Evolutionary conservation across 768 basidiomycete species (phyloP).

Genomic region (Pulveroboletus frians): DNA sequence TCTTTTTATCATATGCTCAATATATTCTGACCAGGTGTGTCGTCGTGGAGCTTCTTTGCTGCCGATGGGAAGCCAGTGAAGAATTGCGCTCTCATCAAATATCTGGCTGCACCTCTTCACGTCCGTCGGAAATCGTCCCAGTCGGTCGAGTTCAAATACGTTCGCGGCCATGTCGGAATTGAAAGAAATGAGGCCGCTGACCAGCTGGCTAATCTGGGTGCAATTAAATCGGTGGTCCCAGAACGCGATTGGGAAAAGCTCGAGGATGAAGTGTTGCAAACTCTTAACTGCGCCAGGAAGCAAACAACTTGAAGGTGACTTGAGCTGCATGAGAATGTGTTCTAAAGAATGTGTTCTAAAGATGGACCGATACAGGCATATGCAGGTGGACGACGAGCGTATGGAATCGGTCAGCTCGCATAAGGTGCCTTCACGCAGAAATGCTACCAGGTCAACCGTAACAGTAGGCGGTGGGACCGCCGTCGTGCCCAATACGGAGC

Average conservation of each 20-base stretch:
- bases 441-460: not conserved
- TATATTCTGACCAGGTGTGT: constrained; percentile 50
- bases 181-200: constrained; percentile 89
- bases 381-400: constrained; percentile 34
- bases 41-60: constrained; percentile 55
- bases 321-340: not conserved
- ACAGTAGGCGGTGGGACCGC: not conserved
- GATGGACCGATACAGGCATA: constrained; percentile 21
- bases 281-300: constrained; percentile 3
- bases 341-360: too few species aligned
- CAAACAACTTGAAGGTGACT: constrained; percentile 20
- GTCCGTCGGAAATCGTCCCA: constrained; percentile 48
- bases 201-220: constrained; percentile 57
- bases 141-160: constrained; percentile 58
- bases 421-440: not conserved
- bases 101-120: constrained; percentile 59
- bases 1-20: constrained; percentile 4
- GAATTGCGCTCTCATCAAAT: constrained; percentile 67
- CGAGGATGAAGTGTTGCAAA: constrained; percentile 11
- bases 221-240: constrained; percentile 30
- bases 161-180: constrained; percentile 74
- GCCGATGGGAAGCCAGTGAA: constrained; percentile 54
- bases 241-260: constrained; percentile 59
- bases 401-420: constrained; percentile 18
- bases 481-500: not conserved